Percentiles rank a stretch among this genome's conserved stretches.
Evolutionary conservation across 2,329 filamentous ascomycete species (phyloP).

Genomic region (Xenosphaeropsis pyriputrescens): DNA sequence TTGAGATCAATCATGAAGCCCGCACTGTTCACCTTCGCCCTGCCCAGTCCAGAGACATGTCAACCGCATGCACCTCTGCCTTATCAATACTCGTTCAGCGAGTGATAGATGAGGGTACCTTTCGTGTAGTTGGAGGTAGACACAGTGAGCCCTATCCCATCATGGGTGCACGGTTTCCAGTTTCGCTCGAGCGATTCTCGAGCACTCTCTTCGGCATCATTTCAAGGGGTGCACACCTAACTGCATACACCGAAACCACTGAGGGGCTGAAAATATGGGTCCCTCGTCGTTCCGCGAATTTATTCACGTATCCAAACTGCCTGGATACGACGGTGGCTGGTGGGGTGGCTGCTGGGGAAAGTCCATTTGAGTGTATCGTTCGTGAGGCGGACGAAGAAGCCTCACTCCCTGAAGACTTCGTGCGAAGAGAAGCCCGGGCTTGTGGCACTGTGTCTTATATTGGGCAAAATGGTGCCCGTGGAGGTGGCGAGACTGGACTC

Average conservation of each 20-base stretch:
- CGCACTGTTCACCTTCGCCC: too few species aligned
- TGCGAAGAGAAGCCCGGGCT: slow-evolving; percentile 32
- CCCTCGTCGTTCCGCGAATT: slow-evolving; percentile 45
- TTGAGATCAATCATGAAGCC: too few species aligned
- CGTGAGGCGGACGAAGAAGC: slow-evolving; percentile 66
- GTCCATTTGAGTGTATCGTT: slow-evolving; percentile 51
- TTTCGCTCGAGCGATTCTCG: slow-evolving; percentile 49
- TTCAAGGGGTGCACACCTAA: slow-evolving; percentile 52
- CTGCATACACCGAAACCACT: slow-evolving; percentile 39
- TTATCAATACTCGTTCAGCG: too few species aligned
- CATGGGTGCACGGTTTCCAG: slow-evolving; percentile 40
- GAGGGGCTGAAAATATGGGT: slow-evolving; percentile 52
- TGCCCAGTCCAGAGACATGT: too few species aligned
- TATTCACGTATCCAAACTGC: slow-evolving; percentile 61
- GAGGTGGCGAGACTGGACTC: slow-evolving; percentile 46
- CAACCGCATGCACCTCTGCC: too few species aligned
- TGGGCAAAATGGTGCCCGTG: slow-evolving; percentile 42
- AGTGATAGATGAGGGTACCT: slow-evolving; percentile 26
- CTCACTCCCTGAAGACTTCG: slow-evolving; percentile 42
- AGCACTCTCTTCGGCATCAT: slow-evolving; percentile 52
- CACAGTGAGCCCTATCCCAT: slow-evolving; percentile 69
- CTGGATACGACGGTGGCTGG: slow-evolving; percentile 73
- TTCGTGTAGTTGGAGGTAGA: slow-evolving; percentile 69
- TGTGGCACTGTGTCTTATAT: slow-evolving; percentile 54
- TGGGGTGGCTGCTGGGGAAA: slow-evolving; percentile 53